Evolutionary conservation across 2,329 filamentous ascomycete species (phyloP).

Genomic region (Capronia coronata): DNA sequence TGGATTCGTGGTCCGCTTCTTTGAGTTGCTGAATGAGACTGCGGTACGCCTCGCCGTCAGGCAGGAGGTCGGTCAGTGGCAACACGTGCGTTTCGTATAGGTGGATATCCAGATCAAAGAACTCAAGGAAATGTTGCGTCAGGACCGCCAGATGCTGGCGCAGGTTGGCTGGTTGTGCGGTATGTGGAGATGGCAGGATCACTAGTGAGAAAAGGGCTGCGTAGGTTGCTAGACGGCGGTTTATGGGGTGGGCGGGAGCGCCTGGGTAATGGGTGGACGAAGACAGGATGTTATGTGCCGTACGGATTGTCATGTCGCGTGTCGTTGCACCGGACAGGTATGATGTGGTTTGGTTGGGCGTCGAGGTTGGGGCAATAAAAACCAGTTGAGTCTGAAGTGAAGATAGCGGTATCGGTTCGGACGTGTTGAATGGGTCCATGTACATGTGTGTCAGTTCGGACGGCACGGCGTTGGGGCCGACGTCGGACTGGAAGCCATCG

Average conservation of each 20-base stretch:
- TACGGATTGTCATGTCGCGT: slow-evolving; percentile 64
- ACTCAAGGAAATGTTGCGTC: slow-evolving; percentile 56
- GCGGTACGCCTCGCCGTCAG: slow-evolving; percentile 47
- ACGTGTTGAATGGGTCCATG: slow-evolving; percentile 71
- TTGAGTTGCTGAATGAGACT: slow-evolving; percentile 49
- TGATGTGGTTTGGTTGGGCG: slow-evolving; percentile 34
- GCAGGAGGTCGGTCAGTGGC: slow-evolving; percentile 51
- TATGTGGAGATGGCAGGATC: slow-evolving; percentile 45
- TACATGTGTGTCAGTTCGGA: slow-evolving; percentile 49
- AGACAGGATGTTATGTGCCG: slow-evolving; percentile 72
- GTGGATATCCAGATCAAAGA: slow-evolving; percentile 65
- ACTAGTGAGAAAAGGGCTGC: slow-evolving; percentile 66
- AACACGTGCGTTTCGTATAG: slow-evolving; percentile 63
- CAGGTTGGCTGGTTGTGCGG: slow-evolving; percentile 45
- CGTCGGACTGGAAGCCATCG: slow-evolving; percentile 10
- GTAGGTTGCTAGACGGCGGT: slow-evolving; percentile 60
- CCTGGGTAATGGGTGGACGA: slow-evolving; percentile 53
- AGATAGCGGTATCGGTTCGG: slow-evolving; percentile 57
- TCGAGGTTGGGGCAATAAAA: slow-evolving; percentile 37
- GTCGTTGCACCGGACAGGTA: slow-evolving; percentile 61
- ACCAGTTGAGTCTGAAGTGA: slow-evolving; percentile 57
- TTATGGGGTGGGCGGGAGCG: slow-evolving; percentile 39
- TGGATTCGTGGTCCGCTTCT: slow-evolving; percentile 47
- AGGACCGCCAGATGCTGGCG: slow-evolving; percentile 60
- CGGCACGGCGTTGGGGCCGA: slow-evolving; percentile 24